Percentiles rank a stretch among this genome's conserved stretches.
These are phyloP conservation scores for Rhododendron molle DNA, from an alignment of 148 eudicot genomes.

Conservation along the genomic window DNA sequence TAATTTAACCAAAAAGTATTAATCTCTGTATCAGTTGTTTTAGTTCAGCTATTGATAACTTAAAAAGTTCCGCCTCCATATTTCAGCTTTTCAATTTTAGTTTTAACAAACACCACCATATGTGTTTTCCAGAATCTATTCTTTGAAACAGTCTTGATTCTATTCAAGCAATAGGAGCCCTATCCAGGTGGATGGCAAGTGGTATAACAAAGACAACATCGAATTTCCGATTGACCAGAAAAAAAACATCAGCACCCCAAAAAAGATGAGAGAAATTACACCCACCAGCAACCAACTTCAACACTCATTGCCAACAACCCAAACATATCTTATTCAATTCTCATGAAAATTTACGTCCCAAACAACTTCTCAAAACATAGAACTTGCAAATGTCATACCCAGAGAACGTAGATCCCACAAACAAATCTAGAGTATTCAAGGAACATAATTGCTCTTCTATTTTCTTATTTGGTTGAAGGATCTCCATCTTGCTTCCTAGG, in stretches of 20 bases:
- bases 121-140: neutral
- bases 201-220: neutral
- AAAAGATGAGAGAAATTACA: neutral
- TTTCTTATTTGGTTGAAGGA: constrained; percentile 30
- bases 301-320: neutral
- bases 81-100: neutral
- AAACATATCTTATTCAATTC: constrained; percentile 4
- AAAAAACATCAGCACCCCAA: neutral
- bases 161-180: neutral
- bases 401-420: neutral
- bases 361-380: neutral
- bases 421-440: constrained; percentile 6
- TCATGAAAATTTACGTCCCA: neutral
- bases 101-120: neutral
- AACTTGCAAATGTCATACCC: neutral
- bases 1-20: neutral
- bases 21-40: neutral
- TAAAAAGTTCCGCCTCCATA: neutral
- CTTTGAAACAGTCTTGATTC: neutral
- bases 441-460: too few relatives aligned
- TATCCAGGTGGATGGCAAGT: neutral
- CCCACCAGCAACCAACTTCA: neutral
- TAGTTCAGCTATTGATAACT: neutral
- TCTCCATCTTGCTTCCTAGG: constrained; percentile 24
- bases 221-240: too few relatives aligned